These are phyloP conservation scores for Diaporthe vexans DNA, from an alignment of 2,329 filamentous ascomycete genomes.

Conservation along the genomic window DNA sequence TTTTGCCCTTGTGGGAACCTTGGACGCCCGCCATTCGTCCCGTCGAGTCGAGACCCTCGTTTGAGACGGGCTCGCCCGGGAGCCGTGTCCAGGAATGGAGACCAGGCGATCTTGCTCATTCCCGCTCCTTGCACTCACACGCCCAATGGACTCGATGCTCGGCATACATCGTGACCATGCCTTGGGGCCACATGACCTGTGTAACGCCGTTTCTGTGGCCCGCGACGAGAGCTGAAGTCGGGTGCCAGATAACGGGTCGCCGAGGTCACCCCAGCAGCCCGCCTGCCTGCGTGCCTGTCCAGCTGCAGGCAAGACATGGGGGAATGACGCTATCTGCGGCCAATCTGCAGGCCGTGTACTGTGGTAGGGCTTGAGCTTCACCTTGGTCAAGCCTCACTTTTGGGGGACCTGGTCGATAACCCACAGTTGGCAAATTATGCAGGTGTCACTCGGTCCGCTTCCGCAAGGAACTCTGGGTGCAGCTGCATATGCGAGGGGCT, in stretches of 20 bases:
- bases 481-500: conserved; percentile 41
- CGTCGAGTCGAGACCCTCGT: conserved; percentile 8
- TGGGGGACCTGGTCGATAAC: conserved; percentile 17
- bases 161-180: conserved; percentile 41
- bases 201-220: conserved; percentile 34
- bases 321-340: conserved; percentile 36
- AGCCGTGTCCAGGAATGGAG: conserved; percentile 23
- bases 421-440: conserved; percentile 41
- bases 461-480: conserved; percentile 36
- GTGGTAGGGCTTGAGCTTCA: conserved; percentile 24
- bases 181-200: conserved; percentile 41
- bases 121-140: conserved; percentile 31
- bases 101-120: conserved; percentile 35
- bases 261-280: conserved; percentile 30
- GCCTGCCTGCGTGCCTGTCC: conserved; percentile 9
- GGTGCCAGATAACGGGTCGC: conserved; percentile 30
- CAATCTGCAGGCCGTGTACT: conserved; percentile 32
- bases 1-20: conserved; percentile 38
- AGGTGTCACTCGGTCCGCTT: conserved; percentile 42
- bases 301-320: conserved; percentile 27
- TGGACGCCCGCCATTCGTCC: conserved; percentile 28
- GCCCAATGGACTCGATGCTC: conserved; percentile 39
- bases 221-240: conserved; percentile 33
- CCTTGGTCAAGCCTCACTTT: conserved; percentile 37
- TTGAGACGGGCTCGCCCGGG: conserved; percentile 40